Evolutionary conservation across 192 early-diverging fungal species (phyloP), one percentile per base, ranked within the genome.

Genomic region (Rhizoclosmatium sp.): DNA sequence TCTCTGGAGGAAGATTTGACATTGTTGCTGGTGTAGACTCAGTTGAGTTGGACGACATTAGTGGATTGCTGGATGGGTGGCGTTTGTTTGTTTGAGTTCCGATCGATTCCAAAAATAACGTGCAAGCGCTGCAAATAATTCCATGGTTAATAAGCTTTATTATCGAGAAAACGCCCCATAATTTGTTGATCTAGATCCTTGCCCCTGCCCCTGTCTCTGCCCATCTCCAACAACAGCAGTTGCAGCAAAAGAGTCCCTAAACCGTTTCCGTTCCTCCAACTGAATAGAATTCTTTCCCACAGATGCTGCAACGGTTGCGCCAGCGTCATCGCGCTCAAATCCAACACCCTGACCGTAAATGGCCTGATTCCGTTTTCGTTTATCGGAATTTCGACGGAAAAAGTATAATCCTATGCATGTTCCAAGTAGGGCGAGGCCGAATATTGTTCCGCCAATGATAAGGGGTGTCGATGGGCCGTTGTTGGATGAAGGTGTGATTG

Each of bases 311-410:
- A 12, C 16, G 51, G 9, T 54, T 21, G 47, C 21, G 16, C 21
- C 12, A 10, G 47, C 3, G 49, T 72, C 71, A 47, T 72, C 71
- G n/a, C 71, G 47, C 40, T 72, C 71, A 39, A 72, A 72, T 14
- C 71, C 71, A 39, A 72, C 71, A 9, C 71, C 71, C 7, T 49
- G 47, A 31, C 71, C 71, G 40, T 72, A 72, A 19, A 9, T n/a
- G 16, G 19, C 71, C 9, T 42, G 7, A 23, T 59, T 65, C 23
- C 62, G 14, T 12, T 23, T 12, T 41, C 31, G 14, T 31, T 39
- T 16, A 41, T 41, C 41, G 12, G 12, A 12, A 41, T 65, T 21
- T 10, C 62, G 62, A 54, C 51, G 51, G 51, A 54, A 54, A 7
- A 54, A 16, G 31, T 31, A 31, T 31, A 31, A 31, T 31, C 31